Evolutionary conservation across 1,139 yeast genomes (phyloP).

Genomic region (Geotrichum klebahnii): DNA sequence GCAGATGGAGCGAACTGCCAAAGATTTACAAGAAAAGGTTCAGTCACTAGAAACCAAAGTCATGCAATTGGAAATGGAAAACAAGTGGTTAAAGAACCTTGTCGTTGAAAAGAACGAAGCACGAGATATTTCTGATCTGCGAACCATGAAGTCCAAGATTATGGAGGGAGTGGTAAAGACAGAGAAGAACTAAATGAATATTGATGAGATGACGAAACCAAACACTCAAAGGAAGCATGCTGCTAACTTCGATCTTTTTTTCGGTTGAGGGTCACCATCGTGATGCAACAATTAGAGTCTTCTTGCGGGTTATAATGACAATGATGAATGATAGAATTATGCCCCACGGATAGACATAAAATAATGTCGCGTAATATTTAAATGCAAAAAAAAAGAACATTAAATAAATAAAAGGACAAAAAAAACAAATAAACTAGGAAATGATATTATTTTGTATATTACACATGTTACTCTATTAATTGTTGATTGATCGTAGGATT

Average conservation of each 20-base stretch:
- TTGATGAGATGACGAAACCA: slow-evolving; percentile 1
- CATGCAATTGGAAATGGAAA: slow-evolving; percentile 76
- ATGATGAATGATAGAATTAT: not conserved
- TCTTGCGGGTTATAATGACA: slow-evolving; percentile 1
- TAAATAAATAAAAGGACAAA: not conserved
- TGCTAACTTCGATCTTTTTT: slow-evolving; percentile 6
- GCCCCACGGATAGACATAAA: too few relatives aligned
- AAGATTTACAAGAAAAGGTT: slow-evolving; percentile 59
- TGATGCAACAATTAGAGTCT: slow-evolving; percentile 6
- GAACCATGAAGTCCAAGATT: slow-evolving; percentile 33
- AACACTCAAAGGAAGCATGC: slow-evolving; percentile 9
- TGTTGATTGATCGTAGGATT: too few relatives aligned
- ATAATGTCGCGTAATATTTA: too few relatives aligned
- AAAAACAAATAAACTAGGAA: too few relatives aligned
- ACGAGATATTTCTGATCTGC: slow-evolving; percentile 35
- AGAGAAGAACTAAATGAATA: not conserved
- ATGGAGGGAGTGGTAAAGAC: not conserved
- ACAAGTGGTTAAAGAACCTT: slow-evolving; percentile 67
- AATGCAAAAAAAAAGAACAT: too few relatives aligned
- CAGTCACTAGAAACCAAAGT: slow-evolving; percentile 57
- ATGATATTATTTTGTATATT: not conserved
- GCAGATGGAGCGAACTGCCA: slow-evolving; percentile 69
- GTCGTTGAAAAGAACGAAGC: slow-evolving; percentile 60
- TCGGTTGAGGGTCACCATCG: slow-evolving; percentile 9
- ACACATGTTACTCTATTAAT: not conserved